These are phyloP conservation scores for Termitomyces sp. DNA, from an alignment of 768 basidiomycete genomes.

Conservation along the genomic window DNA sequence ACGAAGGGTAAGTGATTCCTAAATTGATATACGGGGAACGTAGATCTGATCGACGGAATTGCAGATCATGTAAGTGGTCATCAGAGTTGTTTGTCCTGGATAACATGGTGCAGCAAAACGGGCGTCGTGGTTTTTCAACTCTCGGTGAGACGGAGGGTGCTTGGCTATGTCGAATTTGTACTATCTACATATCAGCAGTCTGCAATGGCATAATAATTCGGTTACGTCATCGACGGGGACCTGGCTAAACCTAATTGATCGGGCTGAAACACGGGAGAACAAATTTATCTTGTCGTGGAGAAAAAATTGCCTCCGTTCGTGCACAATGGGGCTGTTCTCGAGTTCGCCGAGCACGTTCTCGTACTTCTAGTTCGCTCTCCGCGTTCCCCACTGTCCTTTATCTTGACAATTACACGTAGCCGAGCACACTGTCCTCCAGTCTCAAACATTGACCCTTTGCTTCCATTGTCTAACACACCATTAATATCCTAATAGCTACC, in stretches of 20 bases:
- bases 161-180: slow-evolving; percentile 4
- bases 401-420: slow-evolving; percentile 3
- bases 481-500: slow-evolving; percentile 7
- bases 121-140: slow-evolving; percentile 91
- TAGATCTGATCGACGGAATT: slow-evolving; percentile 10
- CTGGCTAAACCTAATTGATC: slow-evolving; percentile 31
- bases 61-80: slow-evolving; percentile 34
- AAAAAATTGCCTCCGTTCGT: slow-evolving; percentile 24
- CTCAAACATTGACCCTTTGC: slow-evolving; percentile 21
- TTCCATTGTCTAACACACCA: slow-evolving; percentile 17
- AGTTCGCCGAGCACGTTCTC: slow-evolving; percentile 4
- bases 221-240: slow-evolving; percentile 29
- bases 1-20: slow-evolving; percentile 50
- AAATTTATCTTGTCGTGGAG: slow-evolving; percentile 18
- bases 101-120: slow-evolving; percentile 60
- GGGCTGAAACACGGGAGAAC: slow-evolving; percentile 32
- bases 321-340: background rate
- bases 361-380: background rate
- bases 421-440: slow-evolving; percentile 21
- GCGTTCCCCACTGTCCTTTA: background rate
- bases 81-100: slow-evolving; percentile 13
- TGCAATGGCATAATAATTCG: slow-evolving; percentile 12
- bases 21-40: slow-evolving; percentile 8
- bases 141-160: slow-evolving; percentile 41
- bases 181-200: slow-evolving; percentile 12